Evolutionary conservation across 2,329 filamentous ascomycete genomes (phyloP).

Genomic region (Colletotrichum coccodes): DNA sequence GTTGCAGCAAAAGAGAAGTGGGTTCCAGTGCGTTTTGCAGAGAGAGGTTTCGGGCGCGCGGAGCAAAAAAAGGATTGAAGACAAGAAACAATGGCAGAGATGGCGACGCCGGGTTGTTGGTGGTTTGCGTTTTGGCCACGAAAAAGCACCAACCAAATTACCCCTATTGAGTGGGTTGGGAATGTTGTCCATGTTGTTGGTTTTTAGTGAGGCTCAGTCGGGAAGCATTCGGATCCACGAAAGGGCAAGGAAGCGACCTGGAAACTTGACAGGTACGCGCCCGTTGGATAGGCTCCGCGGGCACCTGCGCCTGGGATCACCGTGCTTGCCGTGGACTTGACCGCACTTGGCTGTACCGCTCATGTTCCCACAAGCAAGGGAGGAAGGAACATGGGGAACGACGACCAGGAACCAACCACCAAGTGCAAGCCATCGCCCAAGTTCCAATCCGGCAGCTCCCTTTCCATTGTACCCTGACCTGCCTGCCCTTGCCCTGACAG

Average conservation of each 20-base stretch:
- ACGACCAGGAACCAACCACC: neutral
- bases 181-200: constrained; percentile 16
- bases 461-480: neutral
- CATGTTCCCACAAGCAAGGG: neutral
- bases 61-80: neutral
- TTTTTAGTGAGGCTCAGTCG: constrained; percentile 25
- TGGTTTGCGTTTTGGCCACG: neutral
- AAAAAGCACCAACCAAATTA: neutral
- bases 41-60: neutral
- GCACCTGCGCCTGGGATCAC: neutral
- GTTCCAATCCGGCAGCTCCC: neutral
- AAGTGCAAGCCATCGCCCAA: neutral
- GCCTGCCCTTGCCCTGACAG: neutral
- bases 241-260: neutral
- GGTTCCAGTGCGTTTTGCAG: neutral
- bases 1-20: constrained; percentile 8
- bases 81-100: neutral
- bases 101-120: neutral
- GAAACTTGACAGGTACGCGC: neutral
- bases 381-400: neutral
- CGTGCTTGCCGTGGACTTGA: neutral
- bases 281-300: neutral
- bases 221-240: constrained; percentile 3
- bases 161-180: neutral
- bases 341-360: neutral